These are phyloP conservation scores for Kwoniella shandongensis DNA, from an alignment of 768 basidiomycete species.

Conservation along the genomic window DNA sequence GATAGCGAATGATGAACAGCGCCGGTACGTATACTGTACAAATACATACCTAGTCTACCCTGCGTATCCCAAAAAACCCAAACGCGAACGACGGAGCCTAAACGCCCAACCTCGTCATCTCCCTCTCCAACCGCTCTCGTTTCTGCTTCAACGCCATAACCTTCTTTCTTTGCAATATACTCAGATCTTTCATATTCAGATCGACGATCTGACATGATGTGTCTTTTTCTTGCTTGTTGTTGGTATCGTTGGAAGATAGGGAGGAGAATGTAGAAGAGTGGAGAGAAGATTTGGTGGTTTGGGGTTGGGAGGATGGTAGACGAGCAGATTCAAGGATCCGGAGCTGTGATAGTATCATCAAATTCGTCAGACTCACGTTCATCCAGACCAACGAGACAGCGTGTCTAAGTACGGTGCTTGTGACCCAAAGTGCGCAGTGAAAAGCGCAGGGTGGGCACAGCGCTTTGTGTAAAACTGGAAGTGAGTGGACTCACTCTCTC, in stretches of 20 bases:
- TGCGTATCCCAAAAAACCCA: too few species aligned
- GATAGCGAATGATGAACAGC: too few species aligned
- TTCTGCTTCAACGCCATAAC: constrained; percentile 46
- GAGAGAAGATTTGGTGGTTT: constrained; percentile 1
- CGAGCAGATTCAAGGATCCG: constrained; percentile 33
- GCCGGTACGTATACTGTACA: too few species aligned
- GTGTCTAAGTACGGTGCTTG: too few species aligned
- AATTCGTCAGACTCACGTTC: too few species aligned
- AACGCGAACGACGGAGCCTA: background rate
- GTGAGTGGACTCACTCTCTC: constrained; percentile 46
- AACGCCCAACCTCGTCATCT: constrained; percentile 35
- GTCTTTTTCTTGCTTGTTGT: background rate
- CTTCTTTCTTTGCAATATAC: constrained; percentile 40
- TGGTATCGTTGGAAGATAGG: background rate
- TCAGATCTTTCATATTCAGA: constrained; percentile 38
- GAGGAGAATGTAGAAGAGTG: background rate
- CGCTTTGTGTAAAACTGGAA: too few species aligned
- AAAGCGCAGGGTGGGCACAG: too few species aligned
- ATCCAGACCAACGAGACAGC: too few species aligned
- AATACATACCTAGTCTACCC: too few species aligned
- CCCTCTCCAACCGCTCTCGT: constrained; percentile 48
- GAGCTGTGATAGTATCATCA: too few species aligned
- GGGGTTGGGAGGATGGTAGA: constrained; percentile 1
- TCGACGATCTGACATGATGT: constrained; percentile 20
- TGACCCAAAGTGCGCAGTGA: too few species aligned